Base-by-base conservation (phyloP, 495 filamentous ascomycete genomes). In the Aspergillus kassunensis region DNA sequence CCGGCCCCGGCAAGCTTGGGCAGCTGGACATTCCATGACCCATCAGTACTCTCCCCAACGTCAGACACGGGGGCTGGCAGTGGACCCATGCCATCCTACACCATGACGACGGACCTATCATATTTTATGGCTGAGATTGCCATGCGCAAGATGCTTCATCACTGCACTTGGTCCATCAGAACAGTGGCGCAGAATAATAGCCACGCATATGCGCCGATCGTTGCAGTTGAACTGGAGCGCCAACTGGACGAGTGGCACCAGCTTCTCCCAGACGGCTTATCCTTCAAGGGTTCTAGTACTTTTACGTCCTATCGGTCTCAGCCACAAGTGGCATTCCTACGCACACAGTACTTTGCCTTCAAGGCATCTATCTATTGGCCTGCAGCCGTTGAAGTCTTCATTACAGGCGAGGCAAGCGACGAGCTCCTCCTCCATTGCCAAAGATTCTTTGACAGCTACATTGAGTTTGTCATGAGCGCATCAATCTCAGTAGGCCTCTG, bases 101-200 rank as follows among this genome's bases (percentile, higher is more conserved):
- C 4, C 4, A 4, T 27, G 21, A 9, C 13, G 6, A 16, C 41
- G 33, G 20, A 49, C 16, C 23, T 23, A 20, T 44, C 51, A 19
- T 54, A 54, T 27, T 54, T 47, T 16, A 15, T 54, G 5, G 43
- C 51, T 2, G 51, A 53, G 23, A 47, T 53, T 9, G 51, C 51
- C 1, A 53, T 53, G 51, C 42, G 51, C 2, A 34, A 36, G 11
- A 53, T 53, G 51, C 51, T 53, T 7, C 42, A 46, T 6, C 42
- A 41, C 13, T 53, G 51, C 34, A 53, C 42, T 6, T 37, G 29
- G 34, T 20, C 51, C 0, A 43, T 36, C 1, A 34, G 36, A 9
- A 24, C n/a, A 10, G 13, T 36, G 10, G 1, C 19, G 1, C 31
- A 20, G 2, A 30, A 41, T 13, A 30, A 41, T 13, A n/a, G 6